Conservation (phyloP, 352 stramenopile genomes). For the Phytophthora foliorum region DNA sequence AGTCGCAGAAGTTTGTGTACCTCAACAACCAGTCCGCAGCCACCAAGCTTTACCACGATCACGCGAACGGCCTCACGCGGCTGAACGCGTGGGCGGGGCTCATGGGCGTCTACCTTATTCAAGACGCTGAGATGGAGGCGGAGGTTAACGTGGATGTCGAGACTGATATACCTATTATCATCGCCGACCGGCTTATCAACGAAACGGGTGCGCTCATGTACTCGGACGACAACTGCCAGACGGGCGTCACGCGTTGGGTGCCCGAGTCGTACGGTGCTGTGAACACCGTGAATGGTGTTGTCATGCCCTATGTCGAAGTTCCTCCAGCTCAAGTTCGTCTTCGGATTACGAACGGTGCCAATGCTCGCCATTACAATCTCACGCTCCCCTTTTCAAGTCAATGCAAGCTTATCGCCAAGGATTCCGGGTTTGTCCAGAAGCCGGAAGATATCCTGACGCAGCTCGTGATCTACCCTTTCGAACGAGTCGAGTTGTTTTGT, state of each 20-base stretch:
- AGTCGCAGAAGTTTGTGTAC: constrained; percentile 62
- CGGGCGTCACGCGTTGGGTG: constrained; percentile 57
- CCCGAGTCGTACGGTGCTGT: constrained; percentile 70
- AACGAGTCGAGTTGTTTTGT: constrained; percentile 68
- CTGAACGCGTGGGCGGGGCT: constrained; percentile 76
- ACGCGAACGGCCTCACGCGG: constrained; percentile 71
- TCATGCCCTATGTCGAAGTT: constrained; percentile 77
- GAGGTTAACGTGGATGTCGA: constrained; percentile 64
- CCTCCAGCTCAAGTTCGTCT: constrained; percentile 70
- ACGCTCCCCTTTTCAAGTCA: constrained; percentile 71
- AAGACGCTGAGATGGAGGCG: constrained; percentile 58
- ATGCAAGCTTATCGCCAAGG: constrained; percentile 70
- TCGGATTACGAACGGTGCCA: constrained; percentile 65
- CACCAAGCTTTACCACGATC: constrained; percentile 82
- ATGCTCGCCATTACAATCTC: constrained; percentile 82
- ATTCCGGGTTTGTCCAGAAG: constrained; percentile 68
- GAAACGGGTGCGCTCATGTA: constrained; percentile 68
- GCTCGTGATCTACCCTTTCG: constrained; percentile 64
- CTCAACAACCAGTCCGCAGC: constrained; percentile 76
- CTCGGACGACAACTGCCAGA: constrained; percentile 69
- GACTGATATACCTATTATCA: constrained; percentile 67
- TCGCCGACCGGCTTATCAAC: constrained; percentile 63
- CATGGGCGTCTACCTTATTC: constrained; percentile 67
- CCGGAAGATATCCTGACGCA: constrained; percentile 29
- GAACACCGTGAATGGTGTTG: constrained; percentile 74